Conservation (phyloP, 2,329 filamentous ascomycete species). For the Zymoseptoria ardabiliae region DNA sequence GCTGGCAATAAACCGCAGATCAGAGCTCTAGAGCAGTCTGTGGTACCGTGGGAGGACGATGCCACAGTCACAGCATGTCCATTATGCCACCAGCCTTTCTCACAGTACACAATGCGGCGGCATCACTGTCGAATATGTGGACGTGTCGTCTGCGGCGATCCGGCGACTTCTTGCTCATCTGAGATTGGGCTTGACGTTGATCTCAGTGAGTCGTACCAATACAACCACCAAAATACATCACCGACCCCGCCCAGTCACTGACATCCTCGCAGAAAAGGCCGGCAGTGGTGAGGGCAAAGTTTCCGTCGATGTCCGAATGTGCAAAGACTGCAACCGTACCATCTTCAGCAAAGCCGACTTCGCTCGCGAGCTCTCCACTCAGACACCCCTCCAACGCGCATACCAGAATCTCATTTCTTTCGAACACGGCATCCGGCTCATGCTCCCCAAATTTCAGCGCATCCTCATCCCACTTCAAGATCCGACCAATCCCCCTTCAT, state of each 20-base stretch:
- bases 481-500: slow-evolving; percentile 56
- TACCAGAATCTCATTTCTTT: slow-evolving; percentile 83
- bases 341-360: slow-evolving; percentile 73
- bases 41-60: slow-evolving; percentile 95
- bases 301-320: slow-evolving; percentile 80
- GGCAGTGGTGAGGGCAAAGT: slow-evolving; percentile 44
- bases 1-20: slow-evolving; percentile 57
- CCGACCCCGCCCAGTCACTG: slow-evolving; percentile 25
- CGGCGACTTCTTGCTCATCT: slow-evolving; percentile 72
- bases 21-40: slow-evolving; percentile 80
- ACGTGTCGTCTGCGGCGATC: slow-evolving; percentile 84
- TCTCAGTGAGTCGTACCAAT: slow-evolving; percentile 42
- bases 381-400: slow-evolving; percentile 67
- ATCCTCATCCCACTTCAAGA: slow-evolving; percentile 67
- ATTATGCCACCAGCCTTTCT: slow-evolving; percentile 93
- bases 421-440: slow-evolving; percentile 72
- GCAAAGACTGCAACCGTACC: slow-evolving; percentile 72
- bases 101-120: slow-evolving; percentile 81
- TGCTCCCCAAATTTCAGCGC: slow-evolving; percentile 79
- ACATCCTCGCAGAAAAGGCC: slow-evolving; percentile 32
- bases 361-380: slow-evolving; percentile 57
- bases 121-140: slow-evolving; percentile 95
- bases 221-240: slow-evolving; percentile 23
- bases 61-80: slow-evolving; percentile 71
- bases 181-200: slow-evolving; percentile 76